Conservation (phyloP, 73 alveolate species). For the Symbiodinium pilosum region DNA sequence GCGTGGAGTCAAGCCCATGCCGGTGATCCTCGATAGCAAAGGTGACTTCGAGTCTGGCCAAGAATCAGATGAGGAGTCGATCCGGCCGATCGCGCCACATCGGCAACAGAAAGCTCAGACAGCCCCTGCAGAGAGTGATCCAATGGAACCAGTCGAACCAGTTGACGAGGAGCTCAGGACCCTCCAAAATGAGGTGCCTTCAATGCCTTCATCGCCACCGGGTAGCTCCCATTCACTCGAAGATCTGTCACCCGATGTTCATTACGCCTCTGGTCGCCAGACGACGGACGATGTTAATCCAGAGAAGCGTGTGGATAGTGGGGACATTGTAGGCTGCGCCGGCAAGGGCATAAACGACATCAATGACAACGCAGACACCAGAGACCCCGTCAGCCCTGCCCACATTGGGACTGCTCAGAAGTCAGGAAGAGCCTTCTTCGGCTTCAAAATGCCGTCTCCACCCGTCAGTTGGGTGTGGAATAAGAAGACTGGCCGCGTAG, state of each 20-base stretch:
- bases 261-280: not conserved
- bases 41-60: not conserved
- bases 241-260: not conserved
- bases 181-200: not conserved
- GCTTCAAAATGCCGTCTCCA: not conserved
- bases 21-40: not conserved
- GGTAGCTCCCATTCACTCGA: not conserved
- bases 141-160: too few relatives aligned
- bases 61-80: not conserved
- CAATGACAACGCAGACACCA: not conserved
- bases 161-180: not conserved
- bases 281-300: not conserved
- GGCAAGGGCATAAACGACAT: too few relatives aligned
- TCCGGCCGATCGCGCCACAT: slow-evolving; percentile 1
- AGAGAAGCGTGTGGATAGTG: not conserved
- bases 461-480: not conserved
- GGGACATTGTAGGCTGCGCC: too few relatives aligned
- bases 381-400: not conserved
- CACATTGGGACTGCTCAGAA: not conserved
- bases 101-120: not conserved
- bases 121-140: not conserved
- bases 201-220: not conserved
- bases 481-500: not conserved
- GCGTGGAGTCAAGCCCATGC: slow-evolving; percentile 13
- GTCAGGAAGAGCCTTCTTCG: not conserved